These are phyloP conservation scores for Sclerotinia sclerotiorum DNA, from an alignment of 2,329 filamentous ascomycete species.

Conservation along the genomic window DNA sequence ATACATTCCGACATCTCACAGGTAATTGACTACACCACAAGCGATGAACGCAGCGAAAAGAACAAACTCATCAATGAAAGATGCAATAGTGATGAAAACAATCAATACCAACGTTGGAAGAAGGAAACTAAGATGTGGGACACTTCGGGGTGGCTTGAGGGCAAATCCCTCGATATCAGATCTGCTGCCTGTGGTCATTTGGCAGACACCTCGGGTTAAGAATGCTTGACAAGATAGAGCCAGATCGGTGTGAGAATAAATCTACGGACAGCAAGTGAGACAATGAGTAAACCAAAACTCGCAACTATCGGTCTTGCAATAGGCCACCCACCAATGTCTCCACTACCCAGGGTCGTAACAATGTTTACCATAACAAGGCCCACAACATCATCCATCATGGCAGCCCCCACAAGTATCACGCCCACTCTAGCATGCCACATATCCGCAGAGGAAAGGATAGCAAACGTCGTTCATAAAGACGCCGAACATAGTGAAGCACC, in stretches of 20 bases:
- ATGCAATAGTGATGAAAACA: constrained; percentile 32
- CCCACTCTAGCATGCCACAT: constrained; percentile 56
- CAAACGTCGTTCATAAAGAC: constrained; percentile 70
- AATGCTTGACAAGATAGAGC: constrained; percentile 1
- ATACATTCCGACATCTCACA: constrained; percentile 41
- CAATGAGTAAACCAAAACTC: constrained; percentile 33
- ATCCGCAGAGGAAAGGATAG: constrained; percentile 60
- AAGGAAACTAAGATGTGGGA: constrained; percentile 30
- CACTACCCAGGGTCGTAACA: constrained; percentile 60
- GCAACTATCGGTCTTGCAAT: constrained; percentile 30
- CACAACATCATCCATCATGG: constrained; percentile 80
- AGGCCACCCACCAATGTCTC: constrained; percentile 25
- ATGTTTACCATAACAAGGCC: constrained; percentile 76
- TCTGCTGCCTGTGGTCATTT: neutral
- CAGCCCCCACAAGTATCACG: constrained; percentile 66
- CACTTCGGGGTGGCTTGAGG: neutral
- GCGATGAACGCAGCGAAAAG: constrained; percentile 54
- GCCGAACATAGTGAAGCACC: constrained; percentile 74
- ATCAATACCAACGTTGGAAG: constrained; percentile 28
- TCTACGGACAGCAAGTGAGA: constrained; percentile 24
- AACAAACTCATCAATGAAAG: constrained; percentile 50
- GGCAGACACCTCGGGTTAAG: neutral
- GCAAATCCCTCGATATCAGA: neutral
- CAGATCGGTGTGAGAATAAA: constrained; percentile 30
- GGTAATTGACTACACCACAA: constrained; percentile 47